A percentile compares a stretch with the other conserved stretches of the same genome.
Conservation (phyloP, 2,329 filamentous ascomycete genomes). For the Aureobasidium pullulans region DNA sequence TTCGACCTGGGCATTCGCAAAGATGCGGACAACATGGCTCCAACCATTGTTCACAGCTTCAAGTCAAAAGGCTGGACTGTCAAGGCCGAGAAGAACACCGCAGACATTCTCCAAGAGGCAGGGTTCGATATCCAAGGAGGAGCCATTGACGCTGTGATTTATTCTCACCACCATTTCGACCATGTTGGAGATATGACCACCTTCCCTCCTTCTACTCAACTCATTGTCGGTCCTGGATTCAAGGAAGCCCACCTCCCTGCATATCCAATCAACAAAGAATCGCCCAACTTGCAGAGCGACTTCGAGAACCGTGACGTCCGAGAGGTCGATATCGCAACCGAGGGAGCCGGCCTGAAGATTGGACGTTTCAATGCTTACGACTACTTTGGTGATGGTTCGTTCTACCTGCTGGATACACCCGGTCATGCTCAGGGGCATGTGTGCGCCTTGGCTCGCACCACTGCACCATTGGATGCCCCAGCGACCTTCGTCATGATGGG, state of each 20-base stretch:
- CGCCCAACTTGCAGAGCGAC: conserved; percentile 34
- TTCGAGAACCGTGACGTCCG: conserved; percentile 32
- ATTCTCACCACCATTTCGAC: conserved; percentile 25
- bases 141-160: conserved; percentile 27
- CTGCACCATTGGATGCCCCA: conserved; percentile 17
- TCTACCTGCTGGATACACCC: conserved; percentile 48
- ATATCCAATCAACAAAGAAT: conserved; percentile 35
- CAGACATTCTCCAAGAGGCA: conserved; percentile 34
- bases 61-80: conserved; percentile 30
- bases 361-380: conserved; percentile 43
- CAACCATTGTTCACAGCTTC: conserved; percentile 24
- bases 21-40: conserved; percentile 37
- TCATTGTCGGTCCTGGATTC: conserved; percentile 44
- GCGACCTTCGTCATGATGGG: conserved; percentile 45
- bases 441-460: conserved; percentile 42
- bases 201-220: conserved; percentile 35
- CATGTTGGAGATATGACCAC: conserved; percentile 34
- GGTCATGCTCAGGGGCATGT: conserved; percentile 47
- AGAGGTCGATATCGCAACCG: conserved; percentile 30
- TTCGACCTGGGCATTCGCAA: conserved; percentile 44
- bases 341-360: conserved; percentile 32
- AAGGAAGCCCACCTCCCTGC: conserved; percentile 36
- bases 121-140: conserved; percentile 31
- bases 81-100: conserved; percentile 36
- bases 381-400: conserved; percentile 50